Percentiles rank a stretch among this genome's conserved stretches.
Conservation (phyloP, 768 basidiomycete genomes). For the Mycena haematopus region DNA sequence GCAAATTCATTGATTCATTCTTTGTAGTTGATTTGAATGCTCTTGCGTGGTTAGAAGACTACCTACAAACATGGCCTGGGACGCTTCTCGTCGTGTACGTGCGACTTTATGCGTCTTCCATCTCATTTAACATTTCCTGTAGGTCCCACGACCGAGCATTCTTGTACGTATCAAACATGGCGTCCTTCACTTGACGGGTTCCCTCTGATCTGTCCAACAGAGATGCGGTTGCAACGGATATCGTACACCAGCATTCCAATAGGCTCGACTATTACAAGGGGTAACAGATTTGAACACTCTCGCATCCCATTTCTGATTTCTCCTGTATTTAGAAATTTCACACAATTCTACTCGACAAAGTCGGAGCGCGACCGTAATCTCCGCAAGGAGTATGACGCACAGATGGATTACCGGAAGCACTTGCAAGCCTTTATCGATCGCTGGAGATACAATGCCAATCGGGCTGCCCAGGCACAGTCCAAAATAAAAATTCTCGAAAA, state of each 20-base stretch:
- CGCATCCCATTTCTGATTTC: not conserved
- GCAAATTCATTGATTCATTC: slow-evolving; percentile 2
- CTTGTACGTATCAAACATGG: slow-evolving; percentile 37
- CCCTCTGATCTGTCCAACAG: slow-evolving; percentile 41
- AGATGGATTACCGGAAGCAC: slow-evolving; percentile 94
- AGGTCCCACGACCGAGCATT: slow-evolving; percentile 88
- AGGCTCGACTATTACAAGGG: slow-evolving; percentile 98
- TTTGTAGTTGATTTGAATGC: slow-evolving; percentile 87
- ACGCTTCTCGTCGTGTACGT: slow-evolving; percentile 91
- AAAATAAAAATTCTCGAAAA: slow-evolving; percentile 82
- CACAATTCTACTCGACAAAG: slow-evolving; percentile 98
- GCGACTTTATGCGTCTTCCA: not conserved
- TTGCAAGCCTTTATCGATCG: slow-evolving; percentile 97
- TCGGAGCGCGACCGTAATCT: slow-evolving; percentile 91
- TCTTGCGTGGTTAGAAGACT: slow-evolving; percentile 97
- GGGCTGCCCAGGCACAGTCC: slow-evolving; percentile 87
- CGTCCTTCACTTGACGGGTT: slow-evolving; percentile 67
- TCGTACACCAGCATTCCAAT: slow-evolving; percentile 93
- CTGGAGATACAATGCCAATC: slow-evolving; percentile 97
- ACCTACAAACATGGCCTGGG: slow-evolving; percentile 93
- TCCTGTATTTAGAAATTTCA: slow-evolving; percentile 74
- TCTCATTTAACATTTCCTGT: slow-evolving; percentile 23
- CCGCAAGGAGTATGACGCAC: slow-evolving; percentile 94
- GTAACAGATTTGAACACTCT: slow-evolving; percentile 42
- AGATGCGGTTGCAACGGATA: slow-evolving; percentile 97